Percentiles rank a stretch among this genome's conserved stretches.
phyloP scores from a whole-genome alignment of 83 land plant species.

The Thuja plicata region DNA sequence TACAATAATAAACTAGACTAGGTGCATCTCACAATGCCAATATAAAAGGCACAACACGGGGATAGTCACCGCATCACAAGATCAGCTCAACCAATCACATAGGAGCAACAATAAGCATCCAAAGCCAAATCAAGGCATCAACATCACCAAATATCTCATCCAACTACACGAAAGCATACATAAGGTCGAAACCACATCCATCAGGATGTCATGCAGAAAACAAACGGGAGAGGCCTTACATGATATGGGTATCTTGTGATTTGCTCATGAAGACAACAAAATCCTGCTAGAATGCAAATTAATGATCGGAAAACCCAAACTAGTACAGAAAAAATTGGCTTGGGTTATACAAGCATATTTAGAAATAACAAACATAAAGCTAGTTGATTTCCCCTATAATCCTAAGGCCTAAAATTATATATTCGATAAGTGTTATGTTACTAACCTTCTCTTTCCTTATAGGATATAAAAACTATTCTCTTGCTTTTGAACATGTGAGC shows the following conservation, averaged over 20 bases:
- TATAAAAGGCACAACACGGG: no score
- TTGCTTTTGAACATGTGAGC: constrained; percentile 3
- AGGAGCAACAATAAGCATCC: no score
- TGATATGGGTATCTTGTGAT: background rate
- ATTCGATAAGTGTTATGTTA: background rate
- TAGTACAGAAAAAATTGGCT: background rate
- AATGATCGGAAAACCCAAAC: background rate
- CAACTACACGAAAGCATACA: no score
- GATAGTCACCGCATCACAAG: no score
- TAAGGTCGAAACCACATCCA: no score
- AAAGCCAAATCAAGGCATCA: no score
- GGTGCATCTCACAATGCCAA: no score
- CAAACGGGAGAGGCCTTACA: no score
- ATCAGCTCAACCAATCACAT: no score
- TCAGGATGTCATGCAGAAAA: no score
- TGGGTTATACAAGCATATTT: background rate
- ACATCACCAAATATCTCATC: no score
- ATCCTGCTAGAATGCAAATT: background rate
- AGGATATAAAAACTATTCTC: background rate
- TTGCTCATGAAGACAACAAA: background rate
- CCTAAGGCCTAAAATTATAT: background rate
- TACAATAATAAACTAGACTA: no score
- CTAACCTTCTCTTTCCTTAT: constrained; percentile 3
- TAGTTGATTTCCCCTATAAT: background rate
- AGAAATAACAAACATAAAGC: background rate